Evolutionary conservation across 306 rosid genomes (phyloP), one percentile per base, ranked within the genome.

Genomic region (Sicyos edulis): DNA sequence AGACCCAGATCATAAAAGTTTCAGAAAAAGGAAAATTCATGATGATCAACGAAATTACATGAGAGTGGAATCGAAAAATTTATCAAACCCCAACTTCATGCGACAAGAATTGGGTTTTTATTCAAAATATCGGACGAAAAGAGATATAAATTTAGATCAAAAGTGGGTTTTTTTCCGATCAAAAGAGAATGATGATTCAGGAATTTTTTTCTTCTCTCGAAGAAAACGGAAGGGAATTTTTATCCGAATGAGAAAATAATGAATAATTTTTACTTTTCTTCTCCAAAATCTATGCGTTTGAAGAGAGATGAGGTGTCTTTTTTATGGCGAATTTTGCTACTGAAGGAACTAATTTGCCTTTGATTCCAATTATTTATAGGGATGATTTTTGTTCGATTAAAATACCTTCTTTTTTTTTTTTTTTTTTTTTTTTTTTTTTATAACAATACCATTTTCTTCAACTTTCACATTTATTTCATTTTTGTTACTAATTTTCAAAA

Each of bases 11-110:
- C 82, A 77, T 2, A 75, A 77, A 77, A 74, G 76, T 45, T 72
- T 55, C 74, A 74, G 62, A 66, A 60, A 29, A 70, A 82, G 52
- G 47, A 54, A 75, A 83, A 58, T 86, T 71, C 88, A 87, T 79
- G 88, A 83, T 58, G 85, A 87, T 89, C 86, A 77, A 80, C 26
- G 80, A 87, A 84, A 85, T 89, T 90, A 89, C 98, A 88, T 85
- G 78, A 75, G 69, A 77, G 49, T 72, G 82, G 65, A 79, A 76
- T 73, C 79, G 59, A 79, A 50, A 83, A 82, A 1, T 79, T 83
- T 80, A 75, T 78, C 79, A 88, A 81, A 81, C 77, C 70, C 85
- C 79, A 86, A 78, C 87, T 64, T 89, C 90, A 85, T 85, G 87
- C 72, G 71, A 75, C 78, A 78, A 77, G 73, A 79, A 84, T 74